phyloP scores from a whole-genome alignment of 768 basidiomycete genomes.

The Porpolomopsis calyptriformis region DNA sequence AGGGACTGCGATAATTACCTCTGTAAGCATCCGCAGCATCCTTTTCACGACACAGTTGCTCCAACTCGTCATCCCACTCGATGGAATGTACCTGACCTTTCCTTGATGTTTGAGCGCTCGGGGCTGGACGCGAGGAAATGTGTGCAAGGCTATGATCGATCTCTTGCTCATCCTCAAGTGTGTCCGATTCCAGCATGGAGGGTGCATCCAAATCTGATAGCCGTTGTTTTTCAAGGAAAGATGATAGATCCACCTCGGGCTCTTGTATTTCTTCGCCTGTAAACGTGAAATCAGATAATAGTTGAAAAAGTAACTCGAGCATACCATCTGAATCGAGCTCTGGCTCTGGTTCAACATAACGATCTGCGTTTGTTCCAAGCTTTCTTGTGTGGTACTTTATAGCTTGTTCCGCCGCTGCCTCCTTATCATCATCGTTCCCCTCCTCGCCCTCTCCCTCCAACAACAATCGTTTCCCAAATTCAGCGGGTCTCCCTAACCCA shows the following conservation, averaged over 20 bases:
- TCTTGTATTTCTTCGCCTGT: constrained; percentile 57
- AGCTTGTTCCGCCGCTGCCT: constrained; percentile 39
- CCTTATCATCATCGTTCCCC: constrained; percentile 28
- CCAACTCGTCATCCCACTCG: constrained; percentile 58
- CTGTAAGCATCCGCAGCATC: constrained; percentile 63
- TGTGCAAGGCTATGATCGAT: constrained; percentile 51
- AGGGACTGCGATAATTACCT: constrained; percentile 33
- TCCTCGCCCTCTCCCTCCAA: constrained; percentile 45
- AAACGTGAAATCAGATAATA: neutral
- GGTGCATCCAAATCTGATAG: constrained; percentile 29
- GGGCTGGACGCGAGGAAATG: constrained; percentile 27
- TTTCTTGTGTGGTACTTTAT: constrained; percentile 46
- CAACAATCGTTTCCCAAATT: constrained; percentile 48
- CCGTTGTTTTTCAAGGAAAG: constrained; percentile 55
- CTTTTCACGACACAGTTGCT: constrained; percentile 59
- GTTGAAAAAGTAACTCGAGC: constrained; percentile 10
- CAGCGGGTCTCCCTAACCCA: constrained; percentile 52
- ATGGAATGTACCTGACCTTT: constrained; percentile 60
- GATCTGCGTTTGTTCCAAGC: constrained; percentile 60
- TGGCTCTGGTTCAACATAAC: constrained; percentile 61
- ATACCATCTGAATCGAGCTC: constrained; percentile 64
- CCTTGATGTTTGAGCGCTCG: constrained; percentile 20
- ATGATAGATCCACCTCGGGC: constrained; percentile 62
- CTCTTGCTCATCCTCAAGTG: constrained; percentile 41
- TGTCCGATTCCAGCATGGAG: constrained; percentile 11